Evolutionary conservation across 805 yeast species (phyloP).

Genomic region (Suhomyces faveliae): DNA sequence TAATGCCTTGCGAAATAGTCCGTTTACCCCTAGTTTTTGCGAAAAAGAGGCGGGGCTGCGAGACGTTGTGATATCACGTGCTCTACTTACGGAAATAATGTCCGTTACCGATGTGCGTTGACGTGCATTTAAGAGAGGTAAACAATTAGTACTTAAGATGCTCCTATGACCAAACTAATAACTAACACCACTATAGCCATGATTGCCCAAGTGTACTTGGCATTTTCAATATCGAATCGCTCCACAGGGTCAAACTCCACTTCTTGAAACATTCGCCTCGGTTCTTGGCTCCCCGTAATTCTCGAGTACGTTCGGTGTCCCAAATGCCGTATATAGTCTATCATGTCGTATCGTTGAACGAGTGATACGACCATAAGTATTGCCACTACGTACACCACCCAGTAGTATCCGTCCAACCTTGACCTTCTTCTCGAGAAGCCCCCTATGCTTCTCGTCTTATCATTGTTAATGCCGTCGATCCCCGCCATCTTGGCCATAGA

Average conservation of each 20-base stretch:
- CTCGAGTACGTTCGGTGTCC: not conserved
- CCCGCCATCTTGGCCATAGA: not conserved
- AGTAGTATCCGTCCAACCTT: not conserved
- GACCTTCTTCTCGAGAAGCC: not conserved
- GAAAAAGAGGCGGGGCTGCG: not conserved
- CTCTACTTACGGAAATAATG: not conserved
- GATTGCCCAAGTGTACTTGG: slow-evolving; percentile 20
- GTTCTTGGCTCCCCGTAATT: not conserved
- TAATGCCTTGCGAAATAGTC: not conserved
- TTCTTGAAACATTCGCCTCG: slow-evolving; percentile 16
- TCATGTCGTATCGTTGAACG: not conserved
- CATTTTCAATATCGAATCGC: slow-evolving; percentile 25
- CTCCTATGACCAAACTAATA: not conserved
- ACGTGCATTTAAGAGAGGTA: not conserved
- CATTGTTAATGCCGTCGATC: not conserved
- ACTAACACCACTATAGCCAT: not conserved
- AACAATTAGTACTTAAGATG: not conserved
- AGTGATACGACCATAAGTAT: not conserved
- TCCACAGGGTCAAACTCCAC: slow-evolving; percentile 28
- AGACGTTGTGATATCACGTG: not conserved
- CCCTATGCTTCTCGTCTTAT: not conserved
- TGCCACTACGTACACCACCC: not conserved
- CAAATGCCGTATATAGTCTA: not conserved
- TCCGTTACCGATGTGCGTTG: not conserved
- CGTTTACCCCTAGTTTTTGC: not conserved